Evolutionary conservation across 129 eudicot genomes (phyloP).

Genomic region (Flaveria ramosissima): DNA sequence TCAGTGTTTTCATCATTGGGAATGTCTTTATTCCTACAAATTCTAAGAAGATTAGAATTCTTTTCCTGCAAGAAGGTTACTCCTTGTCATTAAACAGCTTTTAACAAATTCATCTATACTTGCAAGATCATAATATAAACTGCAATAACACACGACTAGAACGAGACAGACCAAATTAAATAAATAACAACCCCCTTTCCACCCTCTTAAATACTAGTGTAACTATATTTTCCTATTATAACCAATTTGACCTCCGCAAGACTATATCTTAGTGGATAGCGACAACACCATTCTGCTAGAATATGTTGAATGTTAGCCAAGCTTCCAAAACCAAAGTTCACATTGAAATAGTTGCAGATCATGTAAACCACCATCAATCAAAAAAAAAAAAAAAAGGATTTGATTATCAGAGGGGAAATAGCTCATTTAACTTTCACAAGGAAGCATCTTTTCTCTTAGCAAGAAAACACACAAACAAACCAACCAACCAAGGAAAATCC

Average conservation of each 20-base stretch:
- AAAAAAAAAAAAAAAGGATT: no score
- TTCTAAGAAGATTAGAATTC: conserved; percentile 45
- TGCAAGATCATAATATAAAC: neutral
- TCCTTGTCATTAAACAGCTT: conserved; percentile 15
- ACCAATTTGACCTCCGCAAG: neutral
- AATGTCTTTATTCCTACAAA: conserved; percentile 39
- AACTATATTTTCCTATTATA: neutral
- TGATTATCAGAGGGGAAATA: no score
- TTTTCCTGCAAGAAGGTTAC: conserved; percentile 66
- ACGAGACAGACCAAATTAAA: neutral
- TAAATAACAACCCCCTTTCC: neutral
- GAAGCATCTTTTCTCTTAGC: no score
- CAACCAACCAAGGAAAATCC: no score
- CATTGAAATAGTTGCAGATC: neutral
- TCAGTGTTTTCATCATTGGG: conserved; percentile 29
- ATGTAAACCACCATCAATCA: no score
- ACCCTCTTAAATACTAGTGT: neutral
- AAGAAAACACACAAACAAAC: no score
- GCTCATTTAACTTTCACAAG: no score
- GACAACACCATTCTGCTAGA: neutral
- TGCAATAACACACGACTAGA: neutral
- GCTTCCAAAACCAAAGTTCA: conserved; percentile 3
- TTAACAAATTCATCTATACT: neutral
- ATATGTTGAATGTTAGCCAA: neutral
- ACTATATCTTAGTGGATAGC: neutral